Conservation (phyloP, 305 asterid species). For the Coffea humblotiana region DNA sequence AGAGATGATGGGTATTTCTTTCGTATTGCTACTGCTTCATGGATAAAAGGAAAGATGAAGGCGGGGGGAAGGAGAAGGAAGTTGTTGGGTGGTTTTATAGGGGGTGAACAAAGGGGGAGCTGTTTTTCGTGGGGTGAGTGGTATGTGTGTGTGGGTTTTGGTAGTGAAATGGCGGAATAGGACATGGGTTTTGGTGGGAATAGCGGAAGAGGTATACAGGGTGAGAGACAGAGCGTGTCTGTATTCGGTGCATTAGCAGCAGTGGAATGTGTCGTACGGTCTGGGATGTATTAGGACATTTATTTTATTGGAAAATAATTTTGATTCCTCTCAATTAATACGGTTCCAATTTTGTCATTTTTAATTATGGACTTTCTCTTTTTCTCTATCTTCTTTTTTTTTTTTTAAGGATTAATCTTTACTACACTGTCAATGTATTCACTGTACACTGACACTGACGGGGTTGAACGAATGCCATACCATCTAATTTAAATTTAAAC, state of each 20-base stretch:
- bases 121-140: too few species aligned
- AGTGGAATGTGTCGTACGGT: conserved; percentile 33
- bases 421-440: too few species aligned
- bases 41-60: conserved; percentile 8
- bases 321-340: not conserved
- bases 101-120: too few species aligned
- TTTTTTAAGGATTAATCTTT: too few species aligned
- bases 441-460: too few species aligned
- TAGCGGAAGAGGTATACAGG: conserved; percentile 19
- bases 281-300: conserved; percentile 15
- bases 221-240: conserved; percentile 24
- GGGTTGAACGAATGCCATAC: too few species aligned
- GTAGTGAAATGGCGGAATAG: conserved; percentile 37
- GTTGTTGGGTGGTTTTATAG: conserved; percentile 31
- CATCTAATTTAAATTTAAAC: too few species aligned
- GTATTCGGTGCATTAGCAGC: conserved; percentile 29
- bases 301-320: not conserved
- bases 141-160: too few species aligned
- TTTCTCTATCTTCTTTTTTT: too few species aligned
- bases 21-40: too few species aligned
- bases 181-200: conserved; percentile 11
- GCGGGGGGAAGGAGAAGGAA: not conserved
- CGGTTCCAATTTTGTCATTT: not conserved
- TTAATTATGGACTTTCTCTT: not conserved
- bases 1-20: not conserved